Evolutionary conservation across 257 asterid genomes (phyloP).

Genomic region (Solanum medicagineum): DNA sequence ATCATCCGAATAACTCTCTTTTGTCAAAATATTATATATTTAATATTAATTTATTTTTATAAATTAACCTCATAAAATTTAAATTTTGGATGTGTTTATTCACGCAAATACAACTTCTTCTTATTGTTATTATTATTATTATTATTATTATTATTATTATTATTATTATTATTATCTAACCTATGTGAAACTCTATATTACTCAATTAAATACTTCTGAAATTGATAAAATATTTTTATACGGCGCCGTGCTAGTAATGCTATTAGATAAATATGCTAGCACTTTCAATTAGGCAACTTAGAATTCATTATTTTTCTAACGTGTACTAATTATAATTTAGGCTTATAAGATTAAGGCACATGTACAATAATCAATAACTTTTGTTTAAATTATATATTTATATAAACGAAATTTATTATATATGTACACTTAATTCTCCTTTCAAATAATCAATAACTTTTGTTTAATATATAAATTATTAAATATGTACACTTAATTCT

Average conservation of each 20-base stretch:
- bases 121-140: too few relatives aligned
- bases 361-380: background rate
- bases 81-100: too few relatives aligned
- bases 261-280: background rate
- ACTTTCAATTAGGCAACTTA: background rate
- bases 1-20: too few relatives aligned
- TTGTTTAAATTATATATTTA: background rate
- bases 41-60: background rate
- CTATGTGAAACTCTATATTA: background rate
- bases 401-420: background rate
- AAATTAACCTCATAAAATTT: background rate
- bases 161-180: too few relatives aligned
- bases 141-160: too few relatives aligned
- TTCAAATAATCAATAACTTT: background rate
- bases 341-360: background rate
- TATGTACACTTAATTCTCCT: background rate
- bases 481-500: background rate
- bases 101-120: too few relatives aligned
- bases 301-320: background rate
- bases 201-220: background rate
- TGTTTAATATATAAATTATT: background rate
- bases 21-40: too few relatives aligned
- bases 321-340: background rate
- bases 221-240: background rate
- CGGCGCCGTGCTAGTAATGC: background rate